These are phyloP conservation scores for Amanita jacksonii DNA, from an alignment of 768 basidiomycete species.

Conservation along the genomic window DNA sequence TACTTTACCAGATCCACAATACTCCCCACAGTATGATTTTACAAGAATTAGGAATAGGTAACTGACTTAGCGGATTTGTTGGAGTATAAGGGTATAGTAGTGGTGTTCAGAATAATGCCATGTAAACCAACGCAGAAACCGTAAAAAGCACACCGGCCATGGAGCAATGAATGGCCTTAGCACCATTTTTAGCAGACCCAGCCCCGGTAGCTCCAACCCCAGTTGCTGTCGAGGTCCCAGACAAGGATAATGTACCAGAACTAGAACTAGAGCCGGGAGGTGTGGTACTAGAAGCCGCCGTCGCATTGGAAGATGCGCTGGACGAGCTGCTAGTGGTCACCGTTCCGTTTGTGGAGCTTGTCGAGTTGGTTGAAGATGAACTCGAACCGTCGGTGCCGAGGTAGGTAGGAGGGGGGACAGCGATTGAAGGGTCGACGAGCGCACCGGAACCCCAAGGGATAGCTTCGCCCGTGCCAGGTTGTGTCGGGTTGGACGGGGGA, in stretches of 20 bases:
- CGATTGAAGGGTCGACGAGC: constrained; percentile 36
- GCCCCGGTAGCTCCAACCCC: neutral
- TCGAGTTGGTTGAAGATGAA: constrained; percentile 1
- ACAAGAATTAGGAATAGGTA: too few species aligned
- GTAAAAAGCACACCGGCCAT: neutral
- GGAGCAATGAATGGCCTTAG: neutral
- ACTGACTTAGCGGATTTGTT: too few species aligned
- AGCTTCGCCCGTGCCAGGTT: constrained; percentile 39
- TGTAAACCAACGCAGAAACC: neutral
- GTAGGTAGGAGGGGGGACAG: constrained; percentile 27
- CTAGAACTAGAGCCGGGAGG: too few species aligned
- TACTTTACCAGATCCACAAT: too few species aligned
- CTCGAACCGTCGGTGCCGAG: neutral
- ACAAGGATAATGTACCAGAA: too few species aligned
- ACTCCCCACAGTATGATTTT: too few species aligned
- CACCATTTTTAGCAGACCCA: neutral
- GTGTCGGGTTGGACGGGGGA: constrained; percentile 40
- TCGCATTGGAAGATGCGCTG: neutral
- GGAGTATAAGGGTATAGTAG: too few species aligned
- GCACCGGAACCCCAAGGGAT: constrained; percentile 64
- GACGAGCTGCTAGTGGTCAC: neutral
- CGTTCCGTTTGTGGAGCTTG: constrained; percentile 2
- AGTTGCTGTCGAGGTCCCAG: neutral
- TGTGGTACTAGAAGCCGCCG: neutral
- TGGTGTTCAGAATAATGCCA: neutral